phyloP scores from a whole-genome alignment of 1,139 yeast species.

The Pichia inconspicua region DNA sequence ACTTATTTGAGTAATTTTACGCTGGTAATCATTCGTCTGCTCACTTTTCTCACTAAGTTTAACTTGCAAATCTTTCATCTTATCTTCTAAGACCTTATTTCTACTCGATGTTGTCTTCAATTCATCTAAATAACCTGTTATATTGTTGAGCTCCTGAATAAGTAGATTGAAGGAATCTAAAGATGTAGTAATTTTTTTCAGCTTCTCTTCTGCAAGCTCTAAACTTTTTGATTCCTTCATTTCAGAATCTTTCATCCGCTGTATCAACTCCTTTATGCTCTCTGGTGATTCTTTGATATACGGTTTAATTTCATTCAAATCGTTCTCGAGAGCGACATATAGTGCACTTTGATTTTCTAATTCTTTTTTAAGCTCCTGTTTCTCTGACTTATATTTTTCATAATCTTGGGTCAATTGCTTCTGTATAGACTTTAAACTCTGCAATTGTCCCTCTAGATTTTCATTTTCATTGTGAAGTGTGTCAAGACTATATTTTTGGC shows the following conservation, averaged over 20 bases:
- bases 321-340: conserved; percentile 49
- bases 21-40: conserved; percentile 40
- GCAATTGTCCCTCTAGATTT: conserved; percentile 55
- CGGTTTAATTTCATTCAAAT: conserved; percentile 50
- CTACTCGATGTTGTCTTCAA: conserved; percentile 43
- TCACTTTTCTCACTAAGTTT: conserved; percentile 38
- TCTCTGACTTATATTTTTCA: conserved; percentile 56
- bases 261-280: conserved; percentile 45
- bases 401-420: conserved; percentile 62
- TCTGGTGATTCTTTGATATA: conserved; percentile 59
- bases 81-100: conserved; percentile 39
- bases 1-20: conserved; percentile 43
- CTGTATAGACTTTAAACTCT: conserved; percentile 55
- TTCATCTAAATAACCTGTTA: conserved; percentile 51
- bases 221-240: conserved; percentile 36
- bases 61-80: conserved; percentile 37
- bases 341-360: conserved; percentile 48
- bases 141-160: conserved; percentile 45
- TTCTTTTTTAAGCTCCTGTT: conserved; percentile 47
- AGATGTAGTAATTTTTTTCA: conserved; percentile 46
- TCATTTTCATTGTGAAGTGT: conserved; percentile 50
- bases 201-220: conserved; percentile 38
- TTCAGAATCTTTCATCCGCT: conserved; percentile 47
- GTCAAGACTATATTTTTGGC: conserved; percentile 30
- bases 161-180: conserved; percentile 53